Conservation (phyloP, 2,329 filamentous ascomycete genomes). For the Camptophora hylomeconis region DNA sequence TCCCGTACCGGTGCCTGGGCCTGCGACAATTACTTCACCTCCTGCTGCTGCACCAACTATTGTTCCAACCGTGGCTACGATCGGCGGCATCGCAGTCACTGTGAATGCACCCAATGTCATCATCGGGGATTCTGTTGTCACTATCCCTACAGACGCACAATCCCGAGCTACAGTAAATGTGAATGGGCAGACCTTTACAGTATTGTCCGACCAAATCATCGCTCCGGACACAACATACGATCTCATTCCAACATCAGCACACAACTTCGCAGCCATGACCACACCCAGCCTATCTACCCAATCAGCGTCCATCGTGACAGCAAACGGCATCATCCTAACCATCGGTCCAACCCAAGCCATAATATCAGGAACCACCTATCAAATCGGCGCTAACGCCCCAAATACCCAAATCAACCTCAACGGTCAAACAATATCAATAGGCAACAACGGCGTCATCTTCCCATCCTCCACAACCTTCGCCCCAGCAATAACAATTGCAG, state of each 20-base stretch:
- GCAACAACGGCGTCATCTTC: slow-evolving; percentile 16
- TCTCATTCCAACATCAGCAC: too few relatives aligned
- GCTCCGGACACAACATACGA: slow-evolving; percentile 11
- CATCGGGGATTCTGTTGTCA: slow-evolving; percentile 13
- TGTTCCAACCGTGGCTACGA: slow-evolving; percentile 6
- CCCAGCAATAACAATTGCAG: slow-evolving; percentile 4
- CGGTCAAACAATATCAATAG: slow-evolving; percentile 17
- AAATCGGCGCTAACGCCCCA: slow-evolving; percentile 14
- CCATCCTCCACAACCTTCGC: slow-evolving; percentile 15
- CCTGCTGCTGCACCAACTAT: background rate
- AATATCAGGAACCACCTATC: slow-evolving; percentile 17
- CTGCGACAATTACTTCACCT: background rate
- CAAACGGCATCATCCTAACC: slow-evolving; percentile 13
- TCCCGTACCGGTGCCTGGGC: background rate
- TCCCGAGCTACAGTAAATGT: slow-evolving; percentile 8
- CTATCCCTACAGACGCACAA: slow-evolving; percentile 10
- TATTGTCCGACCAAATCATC: slow-evolving; percentile 11
- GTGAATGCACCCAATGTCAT: slow-evolving; percentile 12
- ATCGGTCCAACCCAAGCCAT: slow-evolving; percentile 17
- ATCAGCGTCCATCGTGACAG: slow-evolving; percentile 1
- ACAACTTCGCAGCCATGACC: too few relatives aligned
- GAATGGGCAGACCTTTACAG: slow-evolving; percentile 11
- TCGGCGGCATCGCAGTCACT: slow-evolving; percentile 12
- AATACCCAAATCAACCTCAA: slow-evolving; percentile 14
- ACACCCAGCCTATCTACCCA: slow-evolving; percentile 2